Evolutionary conservation across 1,139 yeast genomes (phyloP).

Genomic region (Geotrichum reessii): DNA sequence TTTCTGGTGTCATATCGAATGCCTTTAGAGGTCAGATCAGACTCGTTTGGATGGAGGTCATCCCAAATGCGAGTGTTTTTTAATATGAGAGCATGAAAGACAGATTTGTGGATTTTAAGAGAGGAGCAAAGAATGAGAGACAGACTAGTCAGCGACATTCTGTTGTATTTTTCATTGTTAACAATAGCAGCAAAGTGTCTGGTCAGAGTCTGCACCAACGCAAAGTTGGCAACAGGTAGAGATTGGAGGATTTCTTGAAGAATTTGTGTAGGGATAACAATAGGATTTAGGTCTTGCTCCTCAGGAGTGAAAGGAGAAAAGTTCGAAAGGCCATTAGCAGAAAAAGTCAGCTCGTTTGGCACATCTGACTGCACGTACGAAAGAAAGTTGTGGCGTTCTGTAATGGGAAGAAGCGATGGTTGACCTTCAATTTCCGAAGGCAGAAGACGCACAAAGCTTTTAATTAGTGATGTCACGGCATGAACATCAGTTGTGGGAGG

Average conservation of each 20-base stretch:
- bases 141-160: constrained; percentile 32
- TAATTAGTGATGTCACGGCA: constrained; percentile 75
- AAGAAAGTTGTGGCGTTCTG: constrained; percentile 19
- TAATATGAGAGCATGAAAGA: constrained; percentile 21
- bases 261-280: constrained; percentile 22
- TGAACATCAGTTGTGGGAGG: constrained; percentile 69
- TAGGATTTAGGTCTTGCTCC: constrained; percentile 21
- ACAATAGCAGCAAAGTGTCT: constrained; percentile 28
- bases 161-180: constrained; percentile 23
- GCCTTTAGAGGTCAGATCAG: constrained; percentile 21
- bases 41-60: constrained; percentile 20
- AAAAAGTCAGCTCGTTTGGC: constrained; percentile 5
- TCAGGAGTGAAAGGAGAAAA: constrained; percentile 16
- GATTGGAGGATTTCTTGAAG: constrained; percentile 26
- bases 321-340: constrained; percentile 2
- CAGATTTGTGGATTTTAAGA: constrained; percentile 26
- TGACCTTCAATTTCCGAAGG: constrained; percentile 58
- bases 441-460: constrained; percentile 67
- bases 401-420: constrained; percentile 35
- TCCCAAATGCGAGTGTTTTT: constrained; percentile 26
- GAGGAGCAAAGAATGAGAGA: constrained; percentile 34
- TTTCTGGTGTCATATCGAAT: constrained; percentile 17
- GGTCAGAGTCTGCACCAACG: constrained; percentile 28
- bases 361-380: constrained; percentile 13
- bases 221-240: constrained; percentile 27